Conservation (phyloP, 257 asterid genomes). For the Ajuga chamaepitys region DNA sequence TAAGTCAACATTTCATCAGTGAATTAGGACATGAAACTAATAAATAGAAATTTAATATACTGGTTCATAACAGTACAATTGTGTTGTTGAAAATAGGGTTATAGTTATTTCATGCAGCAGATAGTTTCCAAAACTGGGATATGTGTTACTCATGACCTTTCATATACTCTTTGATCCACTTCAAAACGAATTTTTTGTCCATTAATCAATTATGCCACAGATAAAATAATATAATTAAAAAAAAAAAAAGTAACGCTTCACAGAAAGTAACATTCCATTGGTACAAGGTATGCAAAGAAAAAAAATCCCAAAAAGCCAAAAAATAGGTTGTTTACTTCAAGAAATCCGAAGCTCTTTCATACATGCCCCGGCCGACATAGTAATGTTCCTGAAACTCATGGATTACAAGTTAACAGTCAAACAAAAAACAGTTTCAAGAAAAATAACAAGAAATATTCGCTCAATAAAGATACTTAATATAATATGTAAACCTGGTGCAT, state of each 20-base stretch:
- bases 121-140: constrained; percentile 3
- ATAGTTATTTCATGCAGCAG: background rate
- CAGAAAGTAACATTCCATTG: background rate
- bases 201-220: background rate
- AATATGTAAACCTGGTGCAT: constrained; percentile 82
- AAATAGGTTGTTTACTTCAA: constrained; percentile 47
- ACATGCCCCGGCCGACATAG: constrained; percentile 98
- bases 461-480: constrained; percentile 9
- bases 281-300: constrained; percentile 2
- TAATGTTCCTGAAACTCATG: constrained; percentile 69
- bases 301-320: constrained; percentile 2
- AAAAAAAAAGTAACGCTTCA: background rate
- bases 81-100: background rate
- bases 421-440: constrained; percentile 5
- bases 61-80: background rate
- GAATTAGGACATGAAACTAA: background rate
- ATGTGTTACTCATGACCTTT: constrained; percentile 8
- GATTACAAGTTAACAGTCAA: constrained; percentile 7
- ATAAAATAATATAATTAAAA: background rate
- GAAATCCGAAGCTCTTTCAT: constrained; percentile 83
- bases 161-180: background rate
- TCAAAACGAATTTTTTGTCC: background rate
- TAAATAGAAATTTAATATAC: background rate
- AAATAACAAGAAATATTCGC: background rate
- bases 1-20: background rate